Evolutionary conservation across 2,329 filamentous ascomycete genomes (phyloP).

Genomic region (Apiospora phragmitis): DNA sequence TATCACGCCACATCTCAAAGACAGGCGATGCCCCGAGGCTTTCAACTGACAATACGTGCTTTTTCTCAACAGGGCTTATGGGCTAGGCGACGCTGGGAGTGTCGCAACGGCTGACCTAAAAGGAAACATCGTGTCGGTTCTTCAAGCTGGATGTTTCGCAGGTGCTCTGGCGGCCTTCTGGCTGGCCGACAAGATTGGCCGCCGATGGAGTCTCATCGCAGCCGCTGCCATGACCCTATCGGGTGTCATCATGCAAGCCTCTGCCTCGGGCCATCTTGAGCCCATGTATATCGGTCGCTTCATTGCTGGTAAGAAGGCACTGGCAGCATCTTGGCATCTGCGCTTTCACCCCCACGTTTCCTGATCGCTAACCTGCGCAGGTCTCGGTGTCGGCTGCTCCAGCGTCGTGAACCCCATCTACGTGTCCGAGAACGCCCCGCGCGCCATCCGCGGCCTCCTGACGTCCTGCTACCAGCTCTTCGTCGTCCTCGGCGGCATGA

Average conservation of each 20-base stretch:
- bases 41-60: constrained; percentile 18
- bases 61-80: constrained; percentile 47
- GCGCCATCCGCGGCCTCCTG: constrained; percentile 44
- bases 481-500: constrained; percentile 44
- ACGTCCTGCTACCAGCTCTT: constrained; percentile 48
- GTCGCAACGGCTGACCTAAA: constrained; percentile 54
- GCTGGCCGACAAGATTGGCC: constrained; percentile 53
- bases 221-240: constrained; percentile 55
- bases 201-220: constrained; percentile 53
- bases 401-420: constrained; percentile 45
- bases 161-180: constrained; percentile 47
- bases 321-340: no score
- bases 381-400: constrained; percentile 45
- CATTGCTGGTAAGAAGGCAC: constrained; percentile 37
- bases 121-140: constrained; percentile 65
- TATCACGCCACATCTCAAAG: not conserved
- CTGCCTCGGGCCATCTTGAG: constrained; percentile 55
- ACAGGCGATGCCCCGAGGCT: not conserved
- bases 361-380: constrained; percentile 15
- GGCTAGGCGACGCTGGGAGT: constrained; percentile 41
- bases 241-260: constrained; percentile 62
- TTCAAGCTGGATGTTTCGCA: constrained; percentile 42
- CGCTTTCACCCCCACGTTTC: not conserved
- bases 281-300: constrained; percentile 64
- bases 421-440: constrained; percentile 45